Conservation (phyloP, 228 moss, liverwort and hornwort species). For the Sphagnum fallax region DNA sequence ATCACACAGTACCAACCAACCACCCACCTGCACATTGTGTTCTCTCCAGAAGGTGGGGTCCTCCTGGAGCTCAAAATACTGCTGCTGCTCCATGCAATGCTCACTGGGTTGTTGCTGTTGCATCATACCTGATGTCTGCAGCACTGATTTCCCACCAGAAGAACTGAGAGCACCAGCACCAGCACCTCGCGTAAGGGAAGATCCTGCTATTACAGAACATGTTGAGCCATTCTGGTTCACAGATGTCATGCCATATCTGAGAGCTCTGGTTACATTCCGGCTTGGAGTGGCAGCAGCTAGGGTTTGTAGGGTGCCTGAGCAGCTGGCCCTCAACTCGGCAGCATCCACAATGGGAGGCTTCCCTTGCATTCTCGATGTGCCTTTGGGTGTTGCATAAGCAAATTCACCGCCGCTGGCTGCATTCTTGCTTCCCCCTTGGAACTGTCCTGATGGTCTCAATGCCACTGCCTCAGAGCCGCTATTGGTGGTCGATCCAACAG, state of each 20-base stretch:
- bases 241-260: constrained; percentile 62
- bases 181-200: constrained; percentile 29
- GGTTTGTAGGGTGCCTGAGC: constrained; percentile 13
- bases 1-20: background rate
- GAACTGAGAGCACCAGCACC: constrained; percentile 9
- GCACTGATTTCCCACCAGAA: constrained; percentile 16
- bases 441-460: constrained; percentile 1
- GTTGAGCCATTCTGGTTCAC: constrained; percentile 15
- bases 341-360: constrained; percentile 48
- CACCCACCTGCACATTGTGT: constrained; percentile 83
- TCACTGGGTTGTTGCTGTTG: constrained; percentile 19
- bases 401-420: constrained; percentile 25
- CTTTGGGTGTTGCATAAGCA: constrained; percentile 47
- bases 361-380: constrained; percentile 13
- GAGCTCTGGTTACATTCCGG: constrained; percentile 66
- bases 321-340: constrained; percentile 25
- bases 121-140: background rate
- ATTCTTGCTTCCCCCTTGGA: constrained; percentile 10
- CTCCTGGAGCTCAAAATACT: constrained; percentile 77
- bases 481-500: constrained; percentile 9
- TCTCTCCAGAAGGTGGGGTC: constrained; percentile 77
- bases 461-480: constrained; percentile 8
- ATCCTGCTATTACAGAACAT: constrained; percentile 24
- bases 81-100: constrained; percentile 19
- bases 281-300: constrained; percentile 44